Evolutionary conservation across 352 stramenopile species (phyloP).

Genomic region (Pythium volutum): DNA sequence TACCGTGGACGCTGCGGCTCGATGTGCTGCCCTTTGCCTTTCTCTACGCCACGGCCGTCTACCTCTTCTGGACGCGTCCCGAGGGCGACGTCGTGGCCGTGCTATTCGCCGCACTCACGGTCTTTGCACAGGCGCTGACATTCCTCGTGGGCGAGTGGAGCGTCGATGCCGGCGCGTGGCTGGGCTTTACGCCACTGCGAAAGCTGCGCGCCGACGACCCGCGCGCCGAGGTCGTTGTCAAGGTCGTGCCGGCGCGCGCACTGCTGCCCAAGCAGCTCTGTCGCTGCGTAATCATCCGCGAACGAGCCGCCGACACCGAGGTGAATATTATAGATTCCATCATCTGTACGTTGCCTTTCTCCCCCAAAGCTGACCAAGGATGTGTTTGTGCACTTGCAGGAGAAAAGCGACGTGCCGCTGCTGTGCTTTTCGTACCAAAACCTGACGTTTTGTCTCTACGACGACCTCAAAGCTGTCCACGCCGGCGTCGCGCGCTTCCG

Average conservation of each 20-base stretch:
- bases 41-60: conserved; percentile 38
- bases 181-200: conserved; percentile 28
- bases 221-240: conserved; percentile 31
- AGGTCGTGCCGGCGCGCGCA: conserved; percentile 50
- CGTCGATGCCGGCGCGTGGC: conserved; percentile 37
- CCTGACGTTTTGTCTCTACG: conserved; percentile 66
- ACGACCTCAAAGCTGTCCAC: conserved; percentile 34
- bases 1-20: conserved; percentile 49
- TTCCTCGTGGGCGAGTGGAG: conserved; percentile 59
- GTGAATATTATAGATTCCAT: conserved; percentile 1
- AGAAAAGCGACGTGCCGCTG: conserved; percentile 32
- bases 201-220: conserved; percentile 1
- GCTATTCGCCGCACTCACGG: conserved; percentile 40
- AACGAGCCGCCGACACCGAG: conserved; percentile 1
- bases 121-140: conserved; percentile 53
- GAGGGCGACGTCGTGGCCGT: conserved; percentile 38
- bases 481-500: conserved; percentile 29
- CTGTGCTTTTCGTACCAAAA: conserved; percentile 82
- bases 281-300: conserved; percentile 30
- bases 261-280: conserved; percentile 60
- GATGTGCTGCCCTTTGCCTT: conserved; percentile 48
- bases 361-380: background rate
- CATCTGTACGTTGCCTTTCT: no score
- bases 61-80: conserved; percentile 27
- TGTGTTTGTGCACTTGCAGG: background rate